Base-by-base conservation (phyloP, 495 filamentous ascomycete species). In the Neurospora sp. region DNA sequence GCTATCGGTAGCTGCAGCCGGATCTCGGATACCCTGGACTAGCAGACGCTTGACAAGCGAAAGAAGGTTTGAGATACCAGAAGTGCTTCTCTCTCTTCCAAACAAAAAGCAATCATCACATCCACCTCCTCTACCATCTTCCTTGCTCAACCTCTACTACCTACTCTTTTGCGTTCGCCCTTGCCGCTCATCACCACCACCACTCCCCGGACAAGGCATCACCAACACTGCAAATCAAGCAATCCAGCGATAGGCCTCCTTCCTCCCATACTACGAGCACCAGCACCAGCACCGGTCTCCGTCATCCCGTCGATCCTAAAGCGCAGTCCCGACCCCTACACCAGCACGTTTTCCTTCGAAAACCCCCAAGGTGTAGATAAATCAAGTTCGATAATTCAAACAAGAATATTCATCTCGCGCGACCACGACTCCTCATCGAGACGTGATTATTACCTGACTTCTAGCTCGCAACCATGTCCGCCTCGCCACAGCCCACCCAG, bases 271-370 rank as follows among this genome's bases (percentile, higher is more conserved):
- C 5, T 40, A 35, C 53, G 22, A 16, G 53, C 53, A 65, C 53
- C 71, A 72, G 73, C 72, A 74, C 74, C 73, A 78, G 76, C 79
- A 77, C 78, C 77, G 75, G 74, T 40, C 48, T 61, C 41, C 45
- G 40, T 70, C 73, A 37, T 70, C 27, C 53, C 53, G 27, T 65
- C 53, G 53, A 65, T 65, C 53, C 22, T 65, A 61, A 27, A 35
- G 53, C 53, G 53, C 53, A 61, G 53, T 65, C 53, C 53, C 53
- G 53, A 65, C 53, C 53, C 53, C 53, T 86, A 83, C 92, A 95
- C 92, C 92, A 91, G 91, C 93, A 91, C 88, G 90, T 94, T 93
- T 93, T 93, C 90, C 82, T 92, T 93, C 87, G 89, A 89, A 92
- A 89, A 86, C 84, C 87, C 85, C 86, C 78, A 70, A 84, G 91